Conservation (phyloP, 2,329 filamentous ascomycete species). For the Monosporascus sp. region DNA sequence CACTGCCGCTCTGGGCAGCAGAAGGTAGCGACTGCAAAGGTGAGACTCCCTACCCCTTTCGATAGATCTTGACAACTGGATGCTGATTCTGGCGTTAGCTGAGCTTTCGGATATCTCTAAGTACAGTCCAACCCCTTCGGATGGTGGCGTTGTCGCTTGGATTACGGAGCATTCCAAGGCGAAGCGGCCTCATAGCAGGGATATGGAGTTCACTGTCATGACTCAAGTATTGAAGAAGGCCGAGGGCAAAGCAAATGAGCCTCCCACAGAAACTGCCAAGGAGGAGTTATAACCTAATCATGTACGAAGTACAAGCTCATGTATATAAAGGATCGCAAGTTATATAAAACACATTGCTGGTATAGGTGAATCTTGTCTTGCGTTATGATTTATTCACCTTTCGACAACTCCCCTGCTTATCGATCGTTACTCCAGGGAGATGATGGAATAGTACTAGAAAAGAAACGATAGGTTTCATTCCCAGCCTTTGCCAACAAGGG, state of each 20-base stretch:
- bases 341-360: not conserved
- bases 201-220: constrained; percentile 31
- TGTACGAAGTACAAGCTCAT: too few relatives aligned
- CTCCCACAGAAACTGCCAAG: not conserved
- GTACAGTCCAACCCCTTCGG: constrained; percentile 18
- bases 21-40: constrained; percentile 37
- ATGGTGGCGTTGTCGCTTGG: constrained; percentile 26
- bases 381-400: too few relatives aligned
- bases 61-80: not conserved
- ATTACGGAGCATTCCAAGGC: constrained; percentile 25
- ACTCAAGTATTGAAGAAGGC: constrained; percentile 24
- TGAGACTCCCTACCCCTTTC: constrained; percentile 13
- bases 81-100: not conserved
- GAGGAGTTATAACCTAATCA: not conserved
- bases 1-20: constrained; percentile 45
- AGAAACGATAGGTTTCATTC: too few relatives aligned
- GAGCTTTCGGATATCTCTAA: constrained; percentile 17
- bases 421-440: too few relatives aligned
- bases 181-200: constrained; percentile 14
- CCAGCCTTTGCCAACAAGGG: too few relatives aligned
- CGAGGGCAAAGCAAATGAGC: not conserved
- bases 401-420: too few relatives aligned
- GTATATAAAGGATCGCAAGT: too few relatives aligned
- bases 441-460: too few relatives aligned
- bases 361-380: too few relatives aligned